phyloP scores from a whole-genome alignment of 2,329 filamentous ascomycete genomes.

The Graphilbum ipis-grandicollis region DNA sequence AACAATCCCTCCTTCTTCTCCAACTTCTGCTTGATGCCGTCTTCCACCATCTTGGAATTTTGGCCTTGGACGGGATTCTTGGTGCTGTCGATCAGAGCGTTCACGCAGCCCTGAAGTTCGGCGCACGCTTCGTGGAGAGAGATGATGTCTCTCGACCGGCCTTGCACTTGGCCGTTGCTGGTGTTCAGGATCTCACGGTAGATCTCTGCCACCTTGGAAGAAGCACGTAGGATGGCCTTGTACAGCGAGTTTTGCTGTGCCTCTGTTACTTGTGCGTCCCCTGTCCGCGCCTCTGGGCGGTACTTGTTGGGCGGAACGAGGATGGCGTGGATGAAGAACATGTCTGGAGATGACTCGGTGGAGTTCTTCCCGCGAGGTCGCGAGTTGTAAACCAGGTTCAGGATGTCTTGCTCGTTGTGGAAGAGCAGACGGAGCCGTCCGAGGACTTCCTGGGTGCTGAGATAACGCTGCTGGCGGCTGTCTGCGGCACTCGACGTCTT shows the following conservation, averaged over 20 bases:
- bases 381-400: slow-evolving; percentile 72
- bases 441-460: slow-evolving; percentile 70
- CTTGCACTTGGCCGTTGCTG: slow-evolving; percentile 4
- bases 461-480: slow-evolving; percentile 45
- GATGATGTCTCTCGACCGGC: slow-evolving; percentile 39
- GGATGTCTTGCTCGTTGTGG: slow-evolving; percentile 67
- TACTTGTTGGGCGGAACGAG: slow-evolving; percentile 87
- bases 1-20: slow-evolving; percentile 99
- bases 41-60: slow-evolving; percentile 63
- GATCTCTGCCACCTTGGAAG: slow-evolving; percentile 56
- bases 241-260: slow-evolving; percentile 78
- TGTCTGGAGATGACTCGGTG: slow-evolving; percentile 51
- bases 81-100: slow-evolving; percentile 80
- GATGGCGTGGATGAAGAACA: slow-evolving; percentile 83
- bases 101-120: slow-evolving; percentile 74
- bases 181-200: slow-evolving; percentile 46
- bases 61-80: slow-evolving; percentile 68
- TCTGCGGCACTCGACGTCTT: slow-evolving; percentile 16
- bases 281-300: slow-evolving; percentile 70
- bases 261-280: slow-evolving; percentile 68
- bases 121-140: slow-evolving; percentile 72
- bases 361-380: slow-evolving; percentile 42
- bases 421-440: slow-evolving; percentile 67
- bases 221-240: slow-evolving; percentile 64
- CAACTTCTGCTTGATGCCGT: slow-evolving; percentile 92